These are phyloP conservation scores for Pythium rishiriense DNA, from an alignment of 352 stramenopile genomes.

Conservation along the genomic window DNA sequence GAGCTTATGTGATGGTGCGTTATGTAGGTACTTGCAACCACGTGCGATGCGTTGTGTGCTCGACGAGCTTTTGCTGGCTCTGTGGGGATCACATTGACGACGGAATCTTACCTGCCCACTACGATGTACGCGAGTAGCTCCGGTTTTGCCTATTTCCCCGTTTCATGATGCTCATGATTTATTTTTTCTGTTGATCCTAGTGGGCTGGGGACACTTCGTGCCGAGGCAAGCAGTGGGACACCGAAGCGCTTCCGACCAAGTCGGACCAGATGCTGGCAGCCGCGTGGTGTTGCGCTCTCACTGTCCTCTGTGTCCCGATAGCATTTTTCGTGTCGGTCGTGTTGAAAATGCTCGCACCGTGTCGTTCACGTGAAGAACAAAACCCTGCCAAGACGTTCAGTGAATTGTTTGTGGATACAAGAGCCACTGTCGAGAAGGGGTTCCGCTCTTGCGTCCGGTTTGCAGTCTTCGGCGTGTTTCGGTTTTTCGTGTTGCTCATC, in stretches of 20 bases:
- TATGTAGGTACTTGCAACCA: conserved; percentile 82
- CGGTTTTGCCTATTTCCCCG: background rate
- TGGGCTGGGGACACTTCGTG: background rate
- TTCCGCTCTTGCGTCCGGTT: background rate
- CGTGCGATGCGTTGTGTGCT: conserved; percentile 89
- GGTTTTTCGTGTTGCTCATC: background rate
- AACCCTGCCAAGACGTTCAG: background rate
- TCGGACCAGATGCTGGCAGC: background rate
- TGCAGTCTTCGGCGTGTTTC: background rate
- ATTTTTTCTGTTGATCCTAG: background rate
- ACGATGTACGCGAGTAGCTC: conserved; percentile 29
- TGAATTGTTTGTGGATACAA: background rate
- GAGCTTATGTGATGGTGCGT: background rate
- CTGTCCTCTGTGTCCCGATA: background rate
- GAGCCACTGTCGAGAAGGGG: background rate
- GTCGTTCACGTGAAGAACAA: background rate
- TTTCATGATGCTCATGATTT: too few relatives aligned
- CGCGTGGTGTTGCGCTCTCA: background rate
- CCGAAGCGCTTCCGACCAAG: background rate
- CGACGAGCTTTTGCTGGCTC: conserved; percentile 89
- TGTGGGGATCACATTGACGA: conserved; percentile 83
- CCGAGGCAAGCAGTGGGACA: conserved; percentile 16
- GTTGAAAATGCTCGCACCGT: background rate
- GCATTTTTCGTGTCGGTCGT: background rate
- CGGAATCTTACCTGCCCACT: conserved; percentile 84